A percentile compares a stretch with the other conserved stretches of the same genome.
Conservation (phyloP, 2,329 filamentous ascomycete species). For the Emmonsiellopsis sp. region DNA sequence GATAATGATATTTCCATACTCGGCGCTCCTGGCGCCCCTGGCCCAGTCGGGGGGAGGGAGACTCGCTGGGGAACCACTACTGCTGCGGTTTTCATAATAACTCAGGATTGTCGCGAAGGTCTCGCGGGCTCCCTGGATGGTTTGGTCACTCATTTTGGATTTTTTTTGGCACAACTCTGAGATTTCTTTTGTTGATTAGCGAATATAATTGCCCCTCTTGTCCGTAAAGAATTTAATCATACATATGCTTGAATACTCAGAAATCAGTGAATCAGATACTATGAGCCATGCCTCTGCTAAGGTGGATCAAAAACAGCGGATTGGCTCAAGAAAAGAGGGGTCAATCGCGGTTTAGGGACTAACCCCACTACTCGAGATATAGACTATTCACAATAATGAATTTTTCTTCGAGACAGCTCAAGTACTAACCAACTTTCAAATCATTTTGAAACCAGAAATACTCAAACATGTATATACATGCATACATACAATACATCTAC, state of each 20-base stretch:
- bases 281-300: too few relatives aligned
- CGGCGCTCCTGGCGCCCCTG: neutral
- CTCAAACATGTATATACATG: too few relatives aligned
- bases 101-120: conserved; percentile 1
- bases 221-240: neutral
- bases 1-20: neutral
- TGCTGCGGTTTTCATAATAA: neutral
- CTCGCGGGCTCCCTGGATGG: neutral
- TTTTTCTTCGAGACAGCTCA: too few relatives aligned
- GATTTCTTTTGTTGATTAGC: neutral
- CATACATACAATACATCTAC: too few relatives aligned
- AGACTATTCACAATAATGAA: too few relatives aligned
- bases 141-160: neutral
- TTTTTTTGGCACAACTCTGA: neutral
- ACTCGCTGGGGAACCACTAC: neutral
- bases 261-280: neutral
- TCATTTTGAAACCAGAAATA: too few relatives aligned
- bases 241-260: neutral
- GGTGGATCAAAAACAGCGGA: too few relatives aligned
- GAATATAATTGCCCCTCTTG: neutral
- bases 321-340: too few relatives aligned
- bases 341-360: too few relatives aligned
- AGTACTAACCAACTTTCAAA: too few relatives aligned
- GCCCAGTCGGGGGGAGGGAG: neutral
- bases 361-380: too few relatives aligned